Percentiles rank a stretch among this genome's conserved stretches.
Evolutionary conservation across 495 filamentous ascomycete genomes (phyloP).

Genomic region (Tuber calosporum): DNA sequence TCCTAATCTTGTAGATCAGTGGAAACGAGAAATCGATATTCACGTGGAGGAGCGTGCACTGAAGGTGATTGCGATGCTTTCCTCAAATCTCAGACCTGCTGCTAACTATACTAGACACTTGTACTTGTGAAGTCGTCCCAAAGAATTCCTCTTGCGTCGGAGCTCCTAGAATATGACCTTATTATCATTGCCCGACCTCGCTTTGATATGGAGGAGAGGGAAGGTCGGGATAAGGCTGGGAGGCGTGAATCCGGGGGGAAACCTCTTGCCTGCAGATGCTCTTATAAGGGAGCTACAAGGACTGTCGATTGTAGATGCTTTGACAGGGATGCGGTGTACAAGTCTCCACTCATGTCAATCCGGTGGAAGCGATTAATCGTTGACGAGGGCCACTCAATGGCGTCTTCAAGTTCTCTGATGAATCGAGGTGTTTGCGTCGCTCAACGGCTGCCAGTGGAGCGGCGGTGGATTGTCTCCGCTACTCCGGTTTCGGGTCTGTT

Average conservation of each 20-base stretch:
- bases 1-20: constrained; percentile 62
- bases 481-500: constrained; percentile 78
- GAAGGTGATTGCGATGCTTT: constrained; percentile 44
- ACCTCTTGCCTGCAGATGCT: constrained; percentile 42
- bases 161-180: constrained; percentile 66
- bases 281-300: constrained; percentile 46
- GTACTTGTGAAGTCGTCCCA: constrained; percentile 50
- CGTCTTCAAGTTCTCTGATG: constrained; percentile 50
- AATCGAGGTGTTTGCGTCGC: constrained; percentile 62
- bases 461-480: constrained; percentile 84
- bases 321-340: constrained; percentile 44
- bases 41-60: constrained; percentile 59
- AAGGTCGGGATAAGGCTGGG: constrained; percentile 41
- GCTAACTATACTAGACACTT: constrained; percentile 38
- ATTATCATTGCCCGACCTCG: constrained; percentile 67
- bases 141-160: constrained; percentile 52
- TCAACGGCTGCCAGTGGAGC: constrained; percentile 59
- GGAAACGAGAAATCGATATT: constrained; percentile 58
- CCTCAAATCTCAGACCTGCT: background rate
- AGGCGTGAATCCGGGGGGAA: constrained; percentile 29
- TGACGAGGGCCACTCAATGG: constrained; percentile 84
- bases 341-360: constrained; percentile 59
- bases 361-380: constrained; percentile 83
- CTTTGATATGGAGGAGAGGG: constrained; percentile 57
- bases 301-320: constrained; percentile 46